Evolutionary conservation across 306 rosid species (phyloP).

Genomic region (Dicorynia guianensis): DNA sequence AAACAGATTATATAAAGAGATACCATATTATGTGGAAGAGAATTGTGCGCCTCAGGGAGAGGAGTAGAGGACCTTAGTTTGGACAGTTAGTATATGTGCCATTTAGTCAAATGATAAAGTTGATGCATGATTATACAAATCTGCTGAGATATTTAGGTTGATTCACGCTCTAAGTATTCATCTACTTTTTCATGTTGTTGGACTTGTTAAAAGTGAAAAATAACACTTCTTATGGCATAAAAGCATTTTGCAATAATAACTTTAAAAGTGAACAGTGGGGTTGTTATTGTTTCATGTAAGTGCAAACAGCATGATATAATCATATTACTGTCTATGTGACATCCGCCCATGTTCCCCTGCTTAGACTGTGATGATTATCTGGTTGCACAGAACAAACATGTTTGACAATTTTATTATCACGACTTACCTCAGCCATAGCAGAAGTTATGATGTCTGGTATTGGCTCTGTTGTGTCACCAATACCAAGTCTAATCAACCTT

Average conservation of each 20-base stretch:
- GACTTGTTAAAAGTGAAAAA: constrained; percentile 1
- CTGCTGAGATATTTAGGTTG: no score
- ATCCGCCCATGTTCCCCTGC: neutral
- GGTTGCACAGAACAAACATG: neutral
- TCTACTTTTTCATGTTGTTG: neutral
- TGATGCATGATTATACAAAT: neutral
- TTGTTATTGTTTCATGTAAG: neutral
- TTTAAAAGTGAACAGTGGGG: neutral
- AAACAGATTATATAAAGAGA: neutral
- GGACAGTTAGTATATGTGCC: no score
- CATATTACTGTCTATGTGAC: neutral
- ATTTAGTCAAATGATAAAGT: neutral
- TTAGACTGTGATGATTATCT: neutral
- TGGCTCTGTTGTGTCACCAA: constrained; percentile 75
- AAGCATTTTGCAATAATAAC: constrained; percentile 3
- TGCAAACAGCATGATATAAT: neutral
- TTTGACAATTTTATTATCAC: neutral
- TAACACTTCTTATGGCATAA: neutral
- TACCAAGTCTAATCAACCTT: constrained; percentile 60
- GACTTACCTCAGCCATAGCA: constrained; percentile 70
- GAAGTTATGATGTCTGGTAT: constrained; percentile 64
- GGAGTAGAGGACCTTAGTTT: no score
- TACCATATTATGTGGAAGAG: no score
- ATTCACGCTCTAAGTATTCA: neutral
- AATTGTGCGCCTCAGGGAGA: no score